Conservation (phyloP, 140 eudicot species). For the Flaveria floridana region DNA sequence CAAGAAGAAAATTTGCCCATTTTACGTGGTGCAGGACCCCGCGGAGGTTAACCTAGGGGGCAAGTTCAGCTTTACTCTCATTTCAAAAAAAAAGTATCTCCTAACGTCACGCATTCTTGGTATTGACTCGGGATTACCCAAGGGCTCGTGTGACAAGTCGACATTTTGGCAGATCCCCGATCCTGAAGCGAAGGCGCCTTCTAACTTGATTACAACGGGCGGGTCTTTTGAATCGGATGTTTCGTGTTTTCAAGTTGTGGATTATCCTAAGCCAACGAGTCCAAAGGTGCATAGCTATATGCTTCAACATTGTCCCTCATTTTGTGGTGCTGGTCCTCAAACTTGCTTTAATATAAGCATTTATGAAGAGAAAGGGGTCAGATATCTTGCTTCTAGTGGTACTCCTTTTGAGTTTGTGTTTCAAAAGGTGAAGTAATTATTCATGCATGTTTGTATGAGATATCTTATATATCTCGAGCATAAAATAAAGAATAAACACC, state of each 20-base stretch:
- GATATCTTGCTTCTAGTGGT: conserved; percentile 15
- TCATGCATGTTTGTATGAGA: neutral
- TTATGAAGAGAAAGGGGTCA: conserved; percentile 7
- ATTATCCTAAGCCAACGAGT: conserved; percentile 32
- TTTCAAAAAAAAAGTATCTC: conserved; percentile 16
- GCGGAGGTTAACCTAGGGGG: conserved; percentile 12
- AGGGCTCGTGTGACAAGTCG: conserved; percentile 7
- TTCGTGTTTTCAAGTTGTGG: conserved; percentile 27
- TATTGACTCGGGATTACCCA: neutral
- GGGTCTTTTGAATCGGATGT: neutral
- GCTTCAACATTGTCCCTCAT: conserved; percentile 33
- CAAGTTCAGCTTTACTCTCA: conserved; percentile 6
- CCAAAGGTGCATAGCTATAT: conserved; percentile 27
- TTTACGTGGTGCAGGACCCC: conserved; percentile 33
- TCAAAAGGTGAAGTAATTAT: conserved; percentile 11
- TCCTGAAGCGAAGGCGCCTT: conserved; percentile 21
- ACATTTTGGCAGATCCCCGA: conserved; percentile 10
- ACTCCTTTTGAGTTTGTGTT: conserved; percentile 40
- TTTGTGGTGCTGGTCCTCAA: conserved; percentile 24
- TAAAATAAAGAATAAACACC: too few relatives aligned
- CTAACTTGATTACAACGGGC: conserved; percentile 21
- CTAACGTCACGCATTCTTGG: conserved; percentile 11
- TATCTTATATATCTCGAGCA: too few relatives aligned
- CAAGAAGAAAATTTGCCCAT: conserved; percentile 24
- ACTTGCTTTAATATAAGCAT: conserved; percentile 26